These are phyloP conservation scores for Ganoderma sinense DNA, from an alignment of 1,284 basidiomycete species.

Conservation along the genomic window DNA sequence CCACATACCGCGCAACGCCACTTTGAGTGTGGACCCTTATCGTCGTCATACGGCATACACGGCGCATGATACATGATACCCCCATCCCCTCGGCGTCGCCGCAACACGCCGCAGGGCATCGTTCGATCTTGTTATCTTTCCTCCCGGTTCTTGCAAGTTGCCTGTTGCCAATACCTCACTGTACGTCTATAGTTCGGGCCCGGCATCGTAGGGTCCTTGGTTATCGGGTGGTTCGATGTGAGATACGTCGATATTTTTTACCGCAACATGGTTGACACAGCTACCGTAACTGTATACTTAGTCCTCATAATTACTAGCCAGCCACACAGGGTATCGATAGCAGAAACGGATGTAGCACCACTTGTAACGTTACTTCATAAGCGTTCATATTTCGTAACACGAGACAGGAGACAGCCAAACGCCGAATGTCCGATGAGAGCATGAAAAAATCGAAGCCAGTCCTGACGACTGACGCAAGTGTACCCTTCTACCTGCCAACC, in stretches of 20 bases:
- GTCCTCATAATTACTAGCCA: constrained; percentile 27
- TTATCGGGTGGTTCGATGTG: neutral
- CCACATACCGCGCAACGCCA: constrained; percentile 1
- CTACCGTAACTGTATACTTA: constrained; percentile 26
- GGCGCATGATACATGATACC: neutral
- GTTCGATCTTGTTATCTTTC: neutral
- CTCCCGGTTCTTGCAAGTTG: neutral
- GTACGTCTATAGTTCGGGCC: neutral
- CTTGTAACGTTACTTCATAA: constrained; percentile 29
- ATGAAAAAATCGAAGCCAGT: constrained; percentile 8
- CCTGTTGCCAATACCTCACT: neutral
- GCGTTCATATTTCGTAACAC: constrained; percentile 14
- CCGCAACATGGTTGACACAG: constrained; percentile 21
- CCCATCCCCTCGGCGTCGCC: neutral
- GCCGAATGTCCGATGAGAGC: neutral
- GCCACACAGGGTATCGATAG: constrained; percentile 35
- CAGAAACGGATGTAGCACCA: constrained; percentile 33
- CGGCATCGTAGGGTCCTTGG: neutral
- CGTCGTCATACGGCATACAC: neutral
- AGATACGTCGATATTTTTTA: constrained; percentile 20
- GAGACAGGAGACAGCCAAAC: neutral
- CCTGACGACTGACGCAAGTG: constrained; percentile 13
- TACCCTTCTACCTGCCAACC: neutral
- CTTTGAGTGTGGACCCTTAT: neutral
- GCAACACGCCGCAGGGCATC: neutral